phyloP scores from a whole-genome alignment of 805 yeast species.

The Cyberlindnera misumaiensis region DNA sequence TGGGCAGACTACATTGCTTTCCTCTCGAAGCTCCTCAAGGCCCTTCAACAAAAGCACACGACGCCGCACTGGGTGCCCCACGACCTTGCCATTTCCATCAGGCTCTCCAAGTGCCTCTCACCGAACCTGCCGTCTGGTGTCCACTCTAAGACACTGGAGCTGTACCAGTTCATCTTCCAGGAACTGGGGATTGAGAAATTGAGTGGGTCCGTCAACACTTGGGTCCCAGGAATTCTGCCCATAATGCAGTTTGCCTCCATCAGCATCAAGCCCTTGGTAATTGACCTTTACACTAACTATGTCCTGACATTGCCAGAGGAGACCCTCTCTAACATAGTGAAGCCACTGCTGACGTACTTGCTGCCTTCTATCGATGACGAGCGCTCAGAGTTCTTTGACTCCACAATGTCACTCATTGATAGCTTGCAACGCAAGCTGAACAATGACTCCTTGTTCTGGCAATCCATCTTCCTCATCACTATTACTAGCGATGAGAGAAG shows the following conservation, averaged over 20 bases:
- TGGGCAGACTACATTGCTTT: slow-evolving; percentile 98
- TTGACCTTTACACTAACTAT: slow-evolving; percentile 52
- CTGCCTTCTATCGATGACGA: slow-evolving; percentile 92
- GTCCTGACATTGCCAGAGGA: slow-evolving; percentile 45
- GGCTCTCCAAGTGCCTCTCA: slow-evolving; percentile 72
- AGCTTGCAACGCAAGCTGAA: slow-evolving; percentile 46
- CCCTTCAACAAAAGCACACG: slow-evolving; percentile 44
- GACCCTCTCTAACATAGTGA: slow-evolving; percentile 47
- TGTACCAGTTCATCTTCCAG: slow-evolving; percentile 65
- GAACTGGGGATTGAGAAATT: slow-evolving; percentile 51
- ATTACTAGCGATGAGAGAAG: slow-evolving; percentile 75
- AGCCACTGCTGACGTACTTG: slow-evolving; percentile 66
- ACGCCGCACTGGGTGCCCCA: slow-evolving; percentile 56
- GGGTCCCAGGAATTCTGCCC: slow-evolving; percentile 94
- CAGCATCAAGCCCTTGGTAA: slow-evolving; percentile 73
- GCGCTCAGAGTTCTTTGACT: slow-evolving; percentile 70
- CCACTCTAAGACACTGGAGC: slow-evolving; percentile 78
- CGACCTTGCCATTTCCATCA: slow-evolving; percentile 57
- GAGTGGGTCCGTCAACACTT: slow-evolving; percentile 51
- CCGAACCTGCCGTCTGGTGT: slow-evolving; percentile 91
- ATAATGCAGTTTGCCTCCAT: slow-evolving; percentile 83
- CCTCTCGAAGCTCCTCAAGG: slow-evolving; percentile 69
- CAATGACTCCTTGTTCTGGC: slow-evolving; percentile 84
- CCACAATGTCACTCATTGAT: slow-evolving; percentile 55
- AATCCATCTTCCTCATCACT: slow-evolving; percentile 64